Conservation (phyloP, 2,329 filamentous ascomycete species). For the Pyrenophora teres region DNA sequence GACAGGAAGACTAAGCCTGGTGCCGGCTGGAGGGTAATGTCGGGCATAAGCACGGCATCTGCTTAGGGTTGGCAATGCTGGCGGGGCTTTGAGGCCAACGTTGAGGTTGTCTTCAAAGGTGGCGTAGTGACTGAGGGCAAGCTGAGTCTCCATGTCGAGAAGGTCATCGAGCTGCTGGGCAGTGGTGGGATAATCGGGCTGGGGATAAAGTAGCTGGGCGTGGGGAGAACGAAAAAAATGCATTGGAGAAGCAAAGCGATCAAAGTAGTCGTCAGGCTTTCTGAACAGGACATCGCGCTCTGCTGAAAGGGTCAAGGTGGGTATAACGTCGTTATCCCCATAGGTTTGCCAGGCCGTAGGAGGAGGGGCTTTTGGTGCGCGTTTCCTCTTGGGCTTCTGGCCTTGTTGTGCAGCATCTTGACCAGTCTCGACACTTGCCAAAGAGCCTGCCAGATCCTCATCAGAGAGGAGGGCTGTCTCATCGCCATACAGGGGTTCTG, state of each 20-base stretch:
- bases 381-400: constrained; percentile 19
- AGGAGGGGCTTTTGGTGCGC: constrained; percentile 22
- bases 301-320: constrained; percentile 34
- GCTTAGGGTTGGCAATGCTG: constrained; percentile 28
- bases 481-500: constrained; percentile 37
- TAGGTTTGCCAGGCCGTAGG: constrained; percentile 36
- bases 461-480: constrained; percentile 40
- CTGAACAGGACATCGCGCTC: constrained; percentile 49
- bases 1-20: constrained; percentile 47
- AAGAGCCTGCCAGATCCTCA: constrained; percentile 30
- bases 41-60: constrained; percentile 45
- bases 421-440: constrained; percentile 10
- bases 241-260: constrained; percentile 57
- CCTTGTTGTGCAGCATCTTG: constrained; percentile 8
- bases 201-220: constrained; percentile 32
- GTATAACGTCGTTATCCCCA: constrained; percentile 33
- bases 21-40: constrained; percentile 50
- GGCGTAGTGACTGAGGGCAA: constrained; percentile 37
- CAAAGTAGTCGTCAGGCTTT: constrained; percentile 52
- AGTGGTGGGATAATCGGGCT: constrained; percentile 33
- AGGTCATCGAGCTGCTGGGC: constrained; percentile 31
- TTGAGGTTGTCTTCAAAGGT: constrained; percentile 19
- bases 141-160: constrained; percentile 38
- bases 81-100: background rate
- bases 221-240: constrained; percentile 57